phyloP scores from a whole-genome alignment of 2,329 filamentous ascomycete genomes.

The Sclerotinia trifoliorum region DNA sequence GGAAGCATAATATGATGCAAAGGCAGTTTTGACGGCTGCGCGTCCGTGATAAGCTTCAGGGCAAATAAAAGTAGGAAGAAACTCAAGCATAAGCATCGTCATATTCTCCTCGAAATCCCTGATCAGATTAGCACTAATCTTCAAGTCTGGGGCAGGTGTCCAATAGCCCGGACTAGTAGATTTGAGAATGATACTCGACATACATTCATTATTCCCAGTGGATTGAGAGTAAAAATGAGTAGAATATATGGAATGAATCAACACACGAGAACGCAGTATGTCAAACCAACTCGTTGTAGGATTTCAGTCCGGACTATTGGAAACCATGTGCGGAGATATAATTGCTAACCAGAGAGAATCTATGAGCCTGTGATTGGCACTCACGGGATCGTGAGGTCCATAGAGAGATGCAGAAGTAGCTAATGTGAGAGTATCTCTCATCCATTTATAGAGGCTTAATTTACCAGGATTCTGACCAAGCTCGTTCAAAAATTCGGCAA shows the following conservation, averaged over 20 bases:
- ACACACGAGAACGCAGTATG: background rate
- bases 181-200: background rate
- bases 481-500: conserved; percentile 40
- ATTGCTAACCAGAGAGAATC: conserved; percentile 42
- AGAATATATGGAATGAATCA: background rate
- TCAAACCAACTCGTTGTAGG: background rate
- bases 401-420: conserved; percentile 47
- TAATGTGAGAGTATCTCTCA: conserved; percentile 43
- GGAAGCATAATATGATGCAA: conserved; percentile 37
- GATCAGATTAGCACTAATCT: conserved; percentile 15
- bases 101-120: conserved; percentile 40
- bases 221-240: background rate
- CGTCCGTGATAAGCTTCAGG: conserved; percentile 39
- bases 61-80: conserved; percentile 40
- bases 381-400: conserved; percentile 47
- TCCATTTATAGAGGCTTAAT: conserved; percentile 43
- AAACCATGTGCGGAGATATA: background rate
- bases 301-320: background rate
- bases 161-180: background rate
- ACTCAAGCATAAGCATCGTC: conserved; percentile 38
- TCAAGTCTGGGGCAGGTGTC: background rate
- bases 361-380: conserved; percentile 40
- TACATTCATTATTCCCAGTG: background rate
- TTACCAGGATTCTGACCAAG: conserved; percentile 39
- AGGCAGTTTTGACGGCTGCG: conserved; percentile 43